phyloP scores from a whole-genome alignment of 1,284 basidiomycete species.

The Fomes fomentarius region DNA sequence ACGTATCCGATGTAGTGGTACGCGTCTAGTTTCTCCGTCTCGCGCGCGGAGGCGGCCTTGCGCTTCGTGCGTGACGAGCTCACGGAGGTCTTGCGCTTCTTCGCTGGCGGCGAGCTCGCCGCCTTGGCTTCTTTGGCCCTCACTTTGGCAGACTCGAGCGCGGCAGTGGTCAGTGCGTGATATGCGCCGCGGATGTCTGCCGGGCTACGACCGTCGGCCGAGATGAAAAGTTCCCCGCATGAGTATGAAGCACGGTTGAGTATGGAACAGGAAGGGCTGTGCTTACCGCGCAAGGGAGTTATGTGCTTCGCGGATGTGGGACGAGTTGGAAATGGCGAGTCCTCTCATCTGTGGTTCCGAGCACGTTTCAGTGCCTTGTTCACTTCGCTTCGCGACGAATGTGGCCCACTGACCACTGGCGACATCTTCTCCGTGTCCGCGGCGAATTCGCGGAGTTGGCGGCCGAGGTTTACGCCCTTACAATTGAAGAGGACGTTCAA shows the following conservation, averaged over 20 bases:
- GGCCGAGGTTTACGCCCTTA: constrained; percentile 50
- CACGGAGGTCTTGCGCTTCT: constrained; percentile 40
- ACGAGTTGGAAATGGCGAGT: constrained; percentile 57
- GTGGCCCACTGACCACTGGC: constrained; percentile 46
- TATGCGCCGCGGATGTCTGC: constrained; percentile 58
- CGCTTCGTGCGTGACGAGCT: constrained; percentile 28
- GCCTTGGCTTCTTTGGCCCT: constrained; percentile 31
- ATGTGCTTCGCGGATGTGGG: constrained; percentile 53
- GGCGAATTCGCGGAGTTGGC: constrained; percentile 47
- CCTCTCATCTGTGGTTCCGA: constrained; percentile 56
- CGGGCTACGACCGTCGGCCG: constrained; percentile 48
- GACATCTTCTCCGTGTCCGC: constrained; percentile 57
- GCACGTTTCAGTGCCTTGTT: neutral
- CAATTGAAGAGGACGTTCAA: constrained; percentile 63
- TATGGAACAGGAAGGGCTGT: neutral
- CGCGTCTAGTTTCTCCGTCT: constrained; percentile 43
- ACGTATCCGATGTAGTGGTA: constrained; percentile 71
- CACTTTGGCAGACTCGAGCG: constrained; percentile 41
- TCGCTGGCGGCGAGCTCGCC: constrained; percentile 38
- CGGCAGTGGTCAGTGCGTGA: constrained; percentile 46
- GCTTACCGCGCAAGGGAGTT: constrained; percentile 59
- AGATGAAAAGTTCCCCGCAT: neutral
- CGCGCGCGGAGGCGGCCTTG: constrained; percentile 19
- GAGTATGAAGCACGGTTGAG: neutral
- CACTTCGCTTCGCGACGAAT: no score